Conservation (phyloP, 345 rosid species). For the Raphanus sativus region DNA sequence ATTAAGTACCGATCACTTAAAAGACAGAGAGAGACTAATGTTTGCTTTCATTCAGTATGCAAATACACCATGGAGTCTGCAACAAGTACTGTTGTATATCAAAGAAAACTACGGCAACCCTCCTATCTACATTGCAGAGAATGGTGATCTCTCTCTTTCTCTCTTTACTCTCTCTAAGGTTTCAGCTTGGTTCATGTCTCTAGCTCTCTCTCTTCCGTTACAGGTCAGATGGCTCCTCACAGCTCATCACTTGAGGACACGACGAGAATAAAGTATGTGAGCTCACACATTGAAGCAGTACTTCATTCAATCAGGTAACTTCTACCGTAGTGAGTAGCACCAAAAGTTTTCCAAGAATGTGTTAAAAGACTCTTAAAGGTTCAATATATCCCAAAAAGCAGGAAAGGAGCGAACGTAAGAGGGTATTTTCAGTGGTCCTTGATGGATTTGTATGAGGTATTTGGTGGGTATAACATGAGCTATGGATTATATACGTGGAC, state of each 20-base stretch:
- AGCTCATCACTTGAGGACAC: conserved; percentile 48
- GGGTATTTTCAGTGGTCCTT: conserved; percentile 58
- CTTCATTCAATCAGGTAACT: conserved; percentile 53
- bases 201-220: conserved; percentile 1
- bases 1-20: not conserved
- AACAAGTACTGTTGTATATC: conserved; percentile 39
- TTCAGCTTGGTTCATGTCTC: not conserved
- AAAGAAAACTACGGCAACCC: conserved; percentile 42
- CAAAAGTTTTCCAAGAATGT: conserved; percentile 6
- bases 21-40: not conserved
- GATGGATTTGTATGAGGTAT: conserved; percentile 45
- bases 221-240: conserved; percentile 49
- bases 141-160: conserved; percentile 38
- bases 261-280: conserved; percentile 44
- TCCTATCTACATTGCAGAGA: conserved; percentile 47
- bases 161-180: not conserved
- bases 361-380: not conserved
- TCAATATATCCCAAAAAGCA: not conserved
- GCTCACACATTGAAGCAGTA: conserved; percentile 46
- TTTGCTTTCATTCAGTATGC: conserved; percentile 38
- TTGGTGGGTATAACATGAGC: conserved; percentile 38
- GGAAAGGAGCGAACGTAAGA: conserved; percentile 52
- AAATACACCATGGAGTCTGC: conserved; percentile 37
- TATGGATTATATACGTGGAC: conserved; percentile 52
- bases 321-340: not conserved